These are phyloP conservation scores for Kwoniella botswanensis DNA, from an alignment of 768 basidiomycete species.

Conservation along the genomic window DNA sequence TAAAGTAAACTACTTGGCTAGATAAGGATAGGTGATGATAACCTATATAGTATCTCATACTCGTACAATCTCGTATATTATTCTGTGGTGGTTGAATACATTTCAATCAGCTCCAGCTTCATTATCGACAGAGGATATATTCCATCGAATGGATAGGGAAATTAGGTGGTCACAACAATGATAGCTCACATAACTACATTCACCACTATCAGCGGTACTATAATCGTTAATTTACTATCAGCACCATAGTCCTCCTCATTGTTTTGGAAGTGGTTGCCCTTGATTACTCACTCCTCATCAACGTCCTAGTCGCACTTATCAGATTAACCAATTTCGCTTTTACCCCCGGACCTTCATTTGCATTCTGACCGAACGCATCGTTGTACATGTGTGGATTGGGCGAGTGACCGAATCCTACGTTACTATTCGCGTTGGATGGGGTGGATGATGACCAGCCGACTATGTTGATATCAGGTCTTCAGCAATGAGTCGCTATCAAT, in stretches of 20 bases:
- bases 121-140: too few species aligned
- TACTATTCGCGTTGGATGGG: conserved; percentile 26
- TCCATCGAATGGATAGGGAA: neutral
- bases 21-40: neutral
- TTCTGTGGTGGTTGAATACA: conserved; percentile 53
- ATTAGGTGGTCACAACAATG: neutral
- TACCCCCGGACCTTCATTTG: conserved; percentile 67
- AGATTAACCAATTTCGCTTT: conserved; percentile 88
- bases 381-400: conserved; percentile 47
- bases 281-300: conserved; percentile 85
- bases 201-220: conserved; percentile 88
- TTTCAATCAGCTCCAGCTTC: conserved; percentile 12
- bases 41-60: conserved; percentile 55
- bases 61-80: conserved; percentile 79
- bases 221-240: neutral
- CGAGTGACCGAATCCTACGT: conserved; percentile 52
- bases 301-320: conserved; percentile 90
- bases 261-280: too few species aligned
- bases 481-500: too few species aligned
- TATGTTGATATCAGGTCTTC: conserved; percentile 52
- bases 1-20: neutral
- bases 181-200: conserved; percentile 71
- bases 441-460: conserved; percentile 78
- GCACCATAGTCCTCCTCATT: neutral
- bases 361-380: conserved; percentile 23